Conservation (phyloP, 352 stramenopile genomes). For the Phytophthora aleatoria region DNA sequence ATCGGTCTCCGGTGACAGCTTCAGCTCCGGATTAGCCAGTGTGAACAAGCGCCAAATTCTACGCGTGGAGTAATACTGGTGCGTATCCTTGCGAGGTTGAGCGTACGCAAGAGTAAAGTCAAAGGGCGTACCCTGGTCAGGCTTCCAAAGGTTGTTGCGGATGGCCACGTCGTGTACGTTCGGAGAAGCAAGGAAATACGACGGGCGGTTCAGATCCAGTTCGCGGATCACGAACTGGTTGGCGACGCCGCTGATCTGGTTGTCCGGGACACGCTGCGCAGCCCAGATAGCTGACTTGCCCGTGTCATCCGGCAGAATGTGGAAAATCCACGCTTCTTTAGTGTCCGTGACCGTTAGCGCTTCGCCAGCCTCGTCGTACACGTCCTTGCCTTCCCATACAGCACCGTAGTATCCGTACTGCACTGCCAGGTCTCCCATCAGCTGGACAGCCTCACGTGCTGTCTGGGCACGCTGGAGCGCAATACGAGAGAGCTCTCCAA, state of each 20-base stretch:
- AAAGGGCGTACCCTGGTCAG: slow-evolving; percentile 59
- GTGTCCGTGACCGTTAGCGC: slow-evolving; percentile 91
- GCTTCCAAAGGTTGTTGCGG: slow-evolving; percentile 79
- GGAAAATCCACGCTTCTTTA: slow-evolving; percentile 95
- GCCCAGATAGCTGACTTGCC: slow-evolving; percentile 93
- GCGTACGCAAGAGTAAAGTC: slow-evolving; percentile 92
- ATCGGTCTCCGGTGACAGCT: slow-evolving; percentile 78
- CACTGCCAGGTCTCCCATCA: slow-evolving; percentile 94
- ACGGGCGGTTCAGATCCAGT: slow-evolving; percentile 72
- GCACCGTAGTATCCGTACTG: slow-evolving; percentile 94
- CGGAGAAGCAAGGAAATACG: slow-evolving; percentile 88
- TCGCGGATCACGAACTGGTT: slow-evolving; percentile 96
- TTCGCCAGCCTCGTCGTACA: slow-evolving; percentile 85
- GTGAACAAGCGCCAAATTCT: slow-evolving; percentile 92
- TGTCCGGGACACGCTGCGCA: slow-evolving; percentile 90
- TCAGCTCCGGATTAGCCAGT: slow-evolving; percentile 70
- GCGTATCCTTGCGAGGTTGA: slow-evolving; percentile 55
- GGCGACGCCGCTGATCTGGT: slow-evolving; percentile 85
- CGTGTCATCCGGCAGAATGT: slow-evolving; percentile 94
- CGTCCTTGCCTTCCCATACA: slow-evolving; percentile 67
- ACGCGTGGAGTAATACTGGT: slow-evolving; percentile 87
- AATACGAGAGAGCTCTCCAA: slow-evolving; percentile 87
- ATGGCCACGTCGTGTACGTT: slow-evolving; percentile 91
- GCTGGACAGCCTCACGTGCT: slow-evolving; percentile 78
- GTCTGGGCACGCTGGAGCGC: slow-evolving; percentile 87